Percentiles rank a stretch among this genome's conserved stretches.
Evolutionary conservation across 129 eudicot genomes (phyloP).

Genomic region (Glebionis coronaria): DNA sequence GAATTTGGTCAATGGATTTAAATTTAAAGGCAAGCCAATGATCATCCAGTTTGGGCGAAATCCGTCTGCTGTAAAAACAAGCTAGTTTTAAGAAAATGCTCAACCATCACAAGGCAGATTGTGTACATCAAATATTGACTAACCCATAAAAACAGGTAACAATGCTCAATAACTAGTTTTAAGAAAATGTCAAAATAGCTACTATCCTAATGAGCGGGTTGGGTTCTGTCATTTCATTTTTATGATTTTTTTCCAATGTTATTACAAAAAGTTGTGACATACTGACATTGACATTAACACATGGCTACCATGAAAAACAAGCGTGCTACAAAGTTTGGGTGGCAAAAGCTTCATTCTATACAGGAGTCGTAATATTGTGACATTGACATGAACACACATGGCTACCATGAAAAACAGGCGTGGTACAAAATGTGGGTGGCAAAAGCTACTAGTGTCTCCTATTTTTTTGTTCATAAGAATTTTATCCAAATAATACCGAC

Average conservation of each 20-base stretch:
- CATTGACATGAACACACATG: slow-evolving; percentile 13
- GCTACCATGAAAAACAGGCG: slow-evolving; percentile 9
- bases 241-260: background rate
- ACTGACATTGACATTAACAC: slow-evolving; percentile 12
- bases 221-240: background rate
- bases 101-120: background rate
- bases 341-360: no score
- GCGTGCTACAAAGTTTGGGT: slow-evolving; percentile 23
- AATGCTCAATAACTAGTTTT: background rate
- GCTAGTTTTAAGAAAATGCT: slow-evolving; percentile 22
- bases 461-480: slow-evolving; percentile 13
- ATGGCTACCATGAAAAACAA: slow-evolving; percentile 12
- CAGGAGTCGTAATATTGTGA: no score
- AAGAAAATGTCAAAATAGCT: background rate
- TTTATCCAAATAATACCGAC: slow-evolving; percentile 28
- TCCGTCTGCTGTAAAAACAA: slow-evolving; percentile 52
- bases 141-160: slow-evolving; percentile 1
- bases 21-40: slow-evolving; percentile 86
- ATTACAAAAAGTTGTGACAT: background rate
- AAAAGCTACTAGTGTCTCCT: slow-evolving; percentile 15
- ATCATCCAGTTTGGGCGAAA: slow-evolving; percentile 88
- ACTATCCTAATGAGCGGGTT: background rate
- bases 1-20: slow-evolving; percentile 73
- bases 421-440: slow-evolving; percentile 27
- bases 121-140: background rate